Evolutionary conservation across 1,284 basidiomycete genomes (phyloP).

Genomic region (Fistulinella cinereoalba): DNA sequence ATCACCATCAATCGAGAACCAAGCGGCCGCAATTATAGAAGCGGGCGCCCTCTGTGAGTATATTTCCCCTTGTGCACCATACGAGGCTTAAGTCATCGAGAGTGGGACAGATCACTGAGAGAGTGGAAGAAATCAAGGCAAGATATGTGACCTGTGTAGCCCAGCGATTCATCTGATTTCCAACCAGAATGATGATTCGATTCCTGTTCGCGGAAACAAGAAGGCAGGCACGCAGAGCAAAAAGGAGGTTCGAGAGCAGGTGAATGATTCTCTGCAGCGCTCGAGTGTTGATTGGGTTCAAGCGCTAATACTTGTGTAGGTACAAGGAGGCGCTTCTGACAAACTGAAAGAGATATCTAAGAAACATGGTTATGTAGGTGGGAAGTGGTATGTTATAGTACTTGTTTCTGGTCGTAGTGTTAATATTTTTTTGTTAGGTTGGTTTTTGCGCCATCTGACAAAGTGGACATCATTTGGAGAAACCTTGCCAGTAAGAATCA

Average conservation of each 20-base stretch:
- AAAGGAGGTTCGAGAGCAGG: slow-evolving; percentile 66
- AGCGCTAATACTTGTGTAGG: slow-evolving; percentile 35
- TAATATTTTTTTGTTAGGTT: slow-evolving; percentile 43
- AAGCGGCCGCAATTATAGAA: slow-evolving; percentile 44
- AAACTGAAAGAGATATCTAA: slow-evolving; percentile 57
- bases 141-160: background rate
- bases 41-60: slow-evolving; percentile 47
- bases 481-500: slow-evolving; percentile 48
- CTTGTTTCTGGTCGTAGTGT: background rate
- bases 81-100: background rate
- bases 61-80: background rate
- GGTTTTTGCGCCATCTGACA: slow-evolving; percentile 57
- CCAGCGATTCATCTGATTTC: background rate
- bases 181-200: slow-evolving; percentile 56
- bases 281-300: too few relatives aligned
- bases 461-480: slow-evolving; percentile 59
- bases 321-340: slow-evolving; percentile 53
- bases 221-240: slow-evolving; percentile 69
- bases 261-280: slow-evolving; percentile 3
- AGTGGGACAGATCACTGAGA: slow-evolving; percentile 59
- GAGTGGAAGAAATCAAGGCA: slow-evolving; percentile 60
- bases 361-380: slow-evolving; percentile 49
- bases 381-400: slow-evolving; percentile 56
- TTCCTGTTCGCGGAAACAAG: slow-evolving; percentile 64
- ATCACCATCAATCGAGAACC: slow-evolving; percentile 15